These are phyloP conservation scores for Podaxis pistillaris DNA, from an alignment of 768 basidiomycete species.

Conservation along the genomic window DNA sequence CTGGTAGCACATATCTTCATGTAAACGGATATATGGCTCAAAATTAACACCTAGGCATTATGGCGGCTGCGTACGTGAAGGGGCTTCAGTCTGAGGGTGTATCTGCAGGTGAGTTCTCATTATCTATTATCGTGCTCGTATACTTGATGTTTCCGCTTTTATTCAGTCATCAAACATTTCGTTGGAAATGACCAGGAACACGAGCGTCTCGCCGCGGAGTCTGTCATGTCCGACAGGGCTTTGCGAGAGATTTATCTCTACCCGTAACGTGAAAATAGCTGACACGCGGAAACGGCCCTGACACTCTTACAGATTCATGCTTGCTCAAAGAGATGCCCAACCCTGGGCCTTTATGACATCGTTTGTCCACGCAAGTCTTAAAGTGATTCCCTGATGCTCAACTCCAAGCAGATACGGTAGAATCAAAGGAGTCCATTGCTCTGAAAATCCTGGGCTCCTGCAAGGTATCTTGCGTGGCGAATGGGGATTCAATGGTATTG, in stretches of 20 bases:
- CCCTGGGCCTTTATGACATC: conserved; percentile 71
- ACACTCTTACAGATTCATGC: conserved; percentile 50
- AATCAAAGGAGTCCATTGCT: conserved; percentile 67
- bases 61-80: conserved; percentile 66
- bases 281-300: not conserved
- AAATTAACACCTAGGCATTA: conserved; percentile 36
- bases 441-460: conserved; percentile 63
- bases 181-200: conserved; percentile 75
- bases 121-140: not conserved
- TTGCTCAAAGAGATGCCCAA: conserved; percentile 60
- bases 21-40: not conserved
- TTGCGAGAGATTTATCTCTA: conserved; percentile 72
- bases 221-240: conserved; percentile 62
- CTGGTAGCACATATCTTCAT: conserved; percentile 35
- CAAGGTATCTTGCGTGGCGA: conserved; percentile 66
- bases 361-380: conserved; percentile 27
- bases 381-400: not conserved
- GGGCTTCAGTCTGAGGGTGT: conserved; percentile 68
- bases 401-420: conserved; percentile 57
- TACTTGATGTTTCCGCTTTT: not conserved
- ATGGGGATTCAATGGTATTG: conserved; percentile 67
- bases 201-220: conserved; percentile 63
- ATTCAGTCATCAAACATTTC: conserved; percentile 67
- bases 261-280: conserved; percentile 41
- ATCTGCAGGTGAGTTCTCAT: conserved; percentile 43